Evolutionary conservation across 495 filamentous ascomycete genomes (phyloP).

Genomic region (Haplographium delicatum): DNA sequence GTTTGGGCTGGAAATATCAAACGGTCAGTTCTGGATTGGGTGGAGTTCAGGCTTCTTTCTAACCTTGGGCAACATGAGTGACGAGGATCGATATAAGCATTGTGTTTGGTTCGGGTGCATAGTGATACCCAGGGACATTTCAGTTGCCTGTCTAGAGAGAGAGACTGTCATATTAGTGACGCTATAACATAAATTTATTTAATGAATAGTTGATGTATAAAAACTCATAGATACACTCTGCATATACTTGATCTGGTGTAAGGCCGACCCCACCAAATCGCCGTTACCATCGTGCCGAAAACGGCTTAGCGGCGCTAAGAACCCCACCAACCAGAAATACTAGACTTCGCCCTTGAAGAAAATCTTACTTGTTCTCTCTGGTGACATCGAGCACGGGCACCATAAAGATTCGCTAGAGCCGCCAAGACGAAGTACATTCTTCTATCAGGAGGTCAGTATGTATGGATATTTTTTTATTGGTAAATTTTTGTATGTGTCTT

Average conservation of each 20-base stretch:
- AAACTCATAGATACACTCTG: neutral
- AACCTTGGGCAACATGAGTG: too few relatives aligned
- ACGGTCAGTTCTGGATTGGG: too few relatives aligned
- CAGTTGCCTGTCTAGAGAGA: neutral
- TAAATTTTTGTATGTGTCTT: slow-evolving; percentile 1
- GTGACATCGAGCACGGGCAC: slow-evolving; percentile 23
- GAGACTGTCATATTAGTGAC: slow-evolving; percentile 1
- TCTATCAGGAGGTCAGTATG: slow-evolving; percentile 65
- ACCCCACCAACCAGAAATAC: slow-evolving; percentile 5
- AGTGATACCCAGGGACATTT: neutral
- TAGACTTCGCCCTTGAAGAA: slow-evolving; percentile 1
- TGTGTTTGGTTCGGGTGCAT: neutral
- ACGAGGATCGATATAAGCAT: neutral
- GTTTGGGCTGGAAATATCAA: too few relatives aligned
- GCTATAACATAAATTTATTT: neutral
- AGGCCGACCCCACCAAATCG: slow-evolving; percentile 7
- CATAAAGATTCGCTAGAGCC: slow-evolving; percentile 14
- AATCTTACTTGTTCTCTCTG: slow-evolving; percentile 23
- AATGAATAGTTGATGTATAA: neutral
- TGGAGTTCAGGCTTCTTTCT: too few relatives aligned
- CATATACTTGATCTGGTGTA: neutral
- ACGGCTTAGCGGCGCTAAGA: slow-evolving; percentile 4
- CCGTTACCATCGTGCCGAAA: slow-evolving; percentile 1
- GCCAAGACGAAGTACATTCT: slow-evolving; percentile 77
- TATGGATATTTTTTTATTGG: neutral